Conservation (phyloP, 2,329 filamentous ascomycete species). For the Alternaria metachromatica region DNA sequence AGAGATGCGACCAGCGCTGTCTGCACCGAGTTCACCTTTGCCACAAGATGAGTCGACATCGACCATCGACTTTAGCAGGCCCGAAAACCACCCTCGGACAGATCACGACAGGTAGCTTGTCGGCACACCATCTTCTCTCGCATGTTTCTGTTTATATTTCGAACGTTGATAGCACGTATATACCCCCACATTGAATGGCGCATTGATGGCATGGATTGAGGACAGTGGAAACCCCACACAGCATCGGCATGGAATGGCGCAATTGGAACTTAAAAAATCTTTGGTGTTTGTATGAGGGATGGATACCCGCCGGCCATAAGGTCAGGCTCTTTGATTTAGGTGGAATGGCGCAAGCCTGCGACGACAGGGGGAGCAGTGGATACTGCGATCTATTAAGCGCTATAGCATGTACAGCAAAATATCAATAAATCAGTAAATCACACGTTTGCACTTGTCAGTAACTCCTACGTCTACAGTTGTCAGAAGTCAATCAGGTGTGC, state of each 20-base stretch:
- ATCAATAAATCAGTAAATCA: not conserved
- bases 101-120: slow-evolving; percentile 41
- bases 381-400: not conserved
- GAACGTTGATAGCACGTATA: slow-evolving; percentile 30
- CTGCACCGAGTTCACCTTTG: not conserved
- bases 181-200: slow-evolving; percentile 30
- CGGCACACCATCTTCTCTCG: slow-evolving; percentile 4
- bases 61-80: slow-evolving; percentile 8
- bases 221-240: slow-evolving; percentile 20
- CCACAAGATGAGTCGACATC: slow-evolving; percentile 8
- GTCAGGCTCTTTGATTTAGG: slow-evolving; percentile 26
- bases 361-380: not conserved
- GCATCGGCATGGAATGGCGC: slow-evolving; percentile 38
- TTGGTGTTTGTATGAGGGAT: slow-evolving; percentile 18
- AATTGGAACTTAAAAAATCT: slow-evolving; percentile 21
- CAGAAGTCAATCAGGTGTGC: not conserved
- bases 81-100: slow-evolving; percentile 22
- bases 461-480: not conserved
- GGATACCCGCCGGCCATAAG: slow-evolving; percentile 40
- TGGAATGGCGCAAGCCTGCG: slow-evolving; percentile 6
- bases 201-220: slow-evolving; percentile 19
- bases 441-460: not conserved
- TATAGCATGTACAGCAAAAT: not conserved
- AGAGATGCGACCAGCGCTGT: slow-evolving; percentile 14
- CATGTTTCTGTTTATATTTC: slow-evolving; percentile 32